Evolutionary conservation across 768 basidiomycete species (phyloP).

Genomic region (Punctularia strigosozonata): DNA sequence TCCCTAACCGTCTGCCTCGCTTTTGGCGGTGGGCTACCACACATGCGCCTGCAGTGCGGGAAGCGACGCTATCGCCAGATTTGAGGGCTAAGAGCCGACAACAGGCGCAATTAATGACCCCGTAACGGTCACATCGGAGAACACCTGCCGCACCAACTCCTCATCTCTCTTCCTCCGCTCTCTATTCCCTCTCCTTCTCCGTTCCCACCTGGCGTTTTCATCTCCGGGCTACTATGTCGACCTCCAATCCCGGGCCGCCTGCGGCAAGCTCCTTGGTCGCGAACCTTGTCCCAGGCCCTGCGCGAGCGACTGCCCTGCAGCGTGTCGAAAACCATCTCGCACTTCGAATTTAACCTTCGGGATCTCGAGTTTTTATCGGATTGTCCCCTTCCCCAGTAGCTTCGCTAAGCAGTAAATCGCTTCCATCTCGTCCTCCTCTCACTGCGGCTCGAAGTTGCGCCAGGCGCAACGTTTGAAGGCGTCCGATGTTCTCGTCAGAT

Average conservation of each 20-base stretch:
- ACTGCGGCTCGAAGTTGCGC: slow-evolving; percentile 96
- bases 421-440: slow-evolving; percentile 66
- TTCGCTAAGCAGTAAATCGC: slow-evolving; percentile 79
- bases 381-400: slow-evolving; percentile 87
- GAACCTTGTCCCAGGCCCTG: slow-evolving; percentile 81
- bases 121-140: slow-evolving; percentile 52
- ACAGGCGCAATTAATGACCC: slow-evolving; percentile 3
- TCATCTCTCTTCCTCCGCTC: slow-evolving; percentile 80
- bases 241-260: slow-evolving; percentile 65
- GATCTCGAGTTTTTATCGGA: slow-evolving; percentile 95
- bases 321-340: slow-evolving; percentile 97
- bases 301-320: slow-evolving; percentile 84
- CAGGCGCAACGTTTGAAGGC: slow-evolving; percentile 91
- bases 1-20: slow-evolving; percentile 73
- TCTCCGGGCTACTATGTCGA: slow-evolving; percentile 55
- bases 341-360: slow-evolving; percentile 81
- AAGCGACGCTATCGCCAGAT: too few relatives aligned
- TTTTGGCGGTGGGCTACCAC: slow-evolving; percentile 58
- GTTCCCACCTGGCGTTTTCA: slow-evolving; percentile 60
- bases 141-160: slow-evolving; percentile 74
- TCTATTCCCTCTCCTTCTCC: slow-evolving; percentile 62
- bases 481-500: slow-evolving; percentile 96
- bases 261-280: too few relatives aligned
- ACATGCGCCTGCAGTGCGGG: slow-evolving; percentile 13
- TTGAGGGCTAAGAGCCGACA: slow-evolving; percentile 13